A percentile compares a stretch with the other conserved stretches of the same genome.
Evolutionary conservation across 805 yeast species (phyloP).

Genomic region (Suhomyces faveliae): DNA sequence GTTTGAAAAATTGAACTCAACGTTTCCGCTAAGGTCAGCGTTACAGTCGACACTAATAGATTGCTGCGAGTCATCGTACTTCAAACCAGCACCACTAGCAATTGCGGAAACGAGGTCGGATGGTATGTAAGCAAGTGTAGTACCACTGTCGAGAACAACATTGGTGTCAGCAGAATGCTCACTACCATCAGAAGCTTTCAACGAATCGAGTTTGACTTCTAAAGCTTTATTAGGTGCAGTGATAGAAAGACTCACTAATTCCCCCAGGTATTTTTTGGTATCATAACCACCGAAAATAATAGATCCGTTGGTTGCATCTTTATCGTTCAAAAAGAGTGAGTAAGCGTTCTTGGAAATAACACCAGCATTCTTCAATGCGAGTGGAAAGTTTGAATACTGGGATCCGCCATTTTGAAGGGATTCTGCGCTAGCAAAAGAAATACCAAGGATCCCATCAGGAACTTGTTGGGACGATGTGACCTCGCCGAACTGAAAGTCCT

Average conservation of each 20-base stretch:
- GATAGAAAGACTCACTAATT: conserved; percentile 12
- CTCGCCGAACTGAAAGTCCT: conserved; percentile 10
- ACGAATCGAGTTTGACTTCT: not conserved
- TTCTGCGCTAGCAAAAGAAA: not conserved
- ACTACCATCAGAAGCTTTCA: not conserved
- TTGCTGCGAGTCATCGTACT: not conserved
- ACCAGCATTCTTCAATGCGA: conserved; percentile 26
- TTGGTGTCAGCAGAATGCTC: not conserved
- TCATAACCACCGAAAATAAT: conserved; percentile 33
- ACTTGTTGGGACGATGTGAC: conserved; percentile 7
- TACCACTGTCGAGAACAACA: conserved; percentile 10
- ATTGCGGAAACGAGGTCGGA: not conserved
- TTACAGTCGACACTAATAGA: not conserved
- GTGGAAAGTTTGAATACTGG: conserved; percentile 15
- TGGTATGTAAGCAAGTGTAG: conserved; percentile 8
- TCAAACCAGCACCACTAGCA: not conserved
- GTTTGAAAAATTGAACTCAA: conserved; percentile 7
- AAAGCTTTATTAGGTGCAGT: not conserved
- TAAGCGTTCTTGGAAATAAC: conserved; percentile 21
- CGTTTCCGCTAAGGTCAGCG: not conserved
- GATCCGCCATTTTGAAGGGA: not conserved
- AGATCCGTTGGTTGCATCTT: conserved; percentile 18
- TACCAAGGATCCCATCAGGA: conserved; percentile 13
- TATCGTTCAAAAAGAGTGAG: conserved; percentile 23
- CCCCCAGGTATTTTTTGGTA: conserved; percentile 20